A percentile compares a stretch with the other conserved stretches of the same genome.
phyloP scores from a whole-genome alignment of 805 yeast species.

The Debaryomyces hansenii region DNA sequence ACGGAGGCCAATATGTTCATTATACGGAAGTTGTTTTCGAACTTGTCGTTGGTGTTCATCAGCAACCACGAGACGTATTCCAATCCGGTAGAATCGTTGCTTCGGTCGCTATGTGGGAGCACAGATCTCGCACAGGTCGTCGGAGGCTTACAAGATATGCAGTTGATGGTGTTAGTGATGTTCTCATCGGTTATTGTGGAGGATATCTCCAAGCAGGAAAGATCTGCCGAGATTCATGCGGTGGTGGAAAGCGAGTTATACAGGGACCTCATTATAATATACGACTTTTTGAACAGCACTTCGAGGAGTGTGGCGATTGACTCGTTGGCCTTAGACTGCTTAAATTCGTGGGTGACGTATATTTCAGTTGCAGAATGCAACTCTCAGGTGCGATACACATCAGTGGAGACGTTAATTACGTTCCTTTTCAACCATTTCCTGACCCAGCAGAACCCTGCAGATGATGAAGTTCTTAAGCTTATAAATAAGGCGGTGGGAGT shows the following conservation, averaged over 20 bases:
- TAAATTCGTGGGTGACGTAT: conserved; percentile 39
- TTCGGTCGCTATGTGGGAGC: conserved; percentile 4
- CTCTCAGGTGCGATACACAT: conserved; percentile 30
- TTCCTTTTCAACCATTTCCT: conserved; percentile 19
- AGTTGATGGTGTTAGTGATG: conserved; percentile 19
- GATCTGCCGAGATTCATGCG: conserved; percentile 34
- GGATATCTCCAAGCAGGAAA: conserved; percentile 44
- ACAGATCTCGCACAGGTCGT: conserved; percentile 2
- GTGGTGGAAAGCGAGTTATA: conserved; percentile 36
- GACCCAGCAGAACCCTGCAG: conserved; percentile 1
- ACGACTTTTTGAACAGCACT: conserved; percentile 14
- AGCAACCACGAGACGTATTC: conserved; percentile 37
- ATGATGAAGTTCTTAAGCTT: conserved; percentile 12
- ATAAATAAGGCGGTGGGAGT: conserved; percentile 29
- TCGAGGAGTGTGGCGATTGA: conserved; percentile 7
- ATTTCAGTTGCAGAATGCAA: conserved; percentile 34
- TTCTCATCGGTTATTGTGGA: conserved; percentile 52
- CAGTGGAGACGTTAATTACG: conserved; percentile 23
- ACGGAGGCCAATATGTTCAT: conserved; percentile 33
- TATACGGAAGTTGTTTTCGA: conserved; percentile 58
- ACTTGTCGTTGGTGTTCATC: conserved; percentile 50
- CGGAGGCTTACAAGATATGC: conserved; percentile 7
- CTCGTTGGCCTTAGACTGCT: conserved; percentile 20
- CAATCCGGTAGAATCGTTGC: conserved; percentile 34
- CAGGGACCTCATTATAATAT: conserved; percentile 17